Conservation (phyloP, 2,329 filamentous ascomycete species). For the Blastomyces emzantsi region DNA sequence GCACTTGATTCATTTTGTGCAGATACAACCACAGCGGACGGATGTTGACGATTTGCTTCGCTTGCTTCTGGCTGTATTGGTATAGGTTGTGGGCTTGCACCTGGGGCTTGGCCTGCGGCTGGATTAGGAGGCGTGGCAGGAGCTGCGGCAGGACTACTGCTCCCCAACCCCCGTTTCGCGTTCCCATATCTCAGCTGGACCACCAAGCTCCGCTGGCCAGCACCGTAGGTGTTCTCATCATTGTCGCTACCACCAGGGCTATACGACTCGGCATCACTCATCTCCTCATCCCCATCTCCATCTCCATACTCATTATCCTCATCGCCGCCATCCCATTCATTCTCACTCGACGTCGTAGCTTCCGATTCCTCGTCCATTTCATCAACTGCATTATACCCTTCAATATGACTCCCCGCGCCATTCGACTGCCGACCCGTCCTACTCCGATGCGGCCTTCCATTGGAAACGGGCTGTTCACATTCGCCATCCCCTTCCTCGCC, state of each 20-base stretch:
- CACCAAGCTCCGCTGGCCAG: slow-evolving; percentile 54
- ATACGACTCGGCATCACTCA: slow-evolving; percentile 34
- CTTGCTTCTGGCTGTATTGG: background rate
- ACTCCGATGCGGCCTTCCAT: slow-evolving; percentile 36
- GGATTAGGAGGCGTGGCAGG: background rate
- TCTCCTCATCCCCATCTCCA: slow-evolving; percentile 38
- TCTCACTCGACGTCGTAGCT: slow-evolving; percentile 47
- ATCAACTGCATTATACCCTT: slow-evolving; percentile 51
- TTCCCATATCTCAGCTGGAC: slow-evolving; percentile 56
- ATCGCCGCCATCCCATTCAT: slow-evolving; percentile 65
- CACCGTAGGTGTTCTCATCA: slow-evolving; percentile 40
- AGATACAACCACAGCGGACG: background rate
- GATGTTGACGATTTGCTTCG: background rate
- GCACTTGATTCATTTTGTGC: background rate
- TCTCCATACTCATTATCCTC: slow-evolving; percentile 64
- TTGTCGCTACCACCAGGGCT: slow-evolving; percentile 34
- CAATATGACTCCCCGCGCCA: slow-evolving; percentile 36
- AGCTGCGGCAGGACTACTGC: background rate
- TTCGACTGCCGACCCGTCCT: background rate
- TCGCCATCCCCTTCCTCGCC: slow-evolving; percentile 40
- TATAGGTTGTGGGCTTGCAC: background rate
- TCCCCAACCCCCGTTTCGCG: slow-evolving; percentile 12
- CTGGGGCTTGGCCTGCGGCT: background rate
- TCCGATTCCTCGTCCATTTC: slow-evolving; percentile 60
- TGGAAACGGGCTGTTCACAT: slow-evolving; percentile 23